These are phyloP conservation scores for Trichoderma asperellum DNA, from an alignment of 2,329 filamentous ascomycete genomes.

Conservation along the genomic window DNA sequence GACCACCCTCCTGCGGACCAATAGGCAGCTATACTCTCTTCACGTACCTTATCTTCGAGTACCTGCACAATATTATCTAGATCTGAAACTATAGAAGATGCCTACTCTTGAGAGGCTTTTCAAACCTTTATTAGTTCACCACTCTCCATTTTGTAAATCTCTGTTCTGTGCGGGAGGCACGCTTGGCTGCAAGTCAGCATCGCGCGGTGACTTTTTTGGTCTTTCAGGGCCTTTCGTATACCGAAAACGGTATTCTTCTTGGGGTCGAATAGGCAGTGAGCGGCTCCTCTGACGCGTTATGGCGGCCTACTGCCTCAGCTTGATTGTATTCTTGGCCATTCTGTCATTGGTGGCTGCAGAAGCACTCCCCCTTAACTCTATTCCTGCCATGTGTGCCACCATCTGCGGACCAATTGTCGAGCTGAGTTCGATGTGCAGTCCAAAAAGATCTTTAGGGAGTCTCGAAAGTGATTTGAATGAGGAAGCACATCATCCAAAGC, in stretches of 20 bases:
- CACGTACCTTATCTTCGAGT: neutral
- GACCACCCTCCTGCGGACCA: neutral
- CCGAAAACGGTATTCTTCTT: neutral
- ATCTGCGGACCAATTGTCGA: constrained; percentile 51
- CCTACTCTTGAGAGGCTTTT: too few relatives aligned
- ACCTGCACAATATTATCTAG: neutral
- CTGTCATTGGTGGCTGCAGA: constrained; percentile 38
- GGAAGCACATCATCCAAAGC: neutral
- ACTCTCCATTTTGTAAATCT: neutral
- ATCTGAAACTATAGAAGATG: neutral
- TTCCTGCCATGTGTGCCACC: constrained; percentile 46
- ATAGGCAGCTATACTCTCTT: neutral
- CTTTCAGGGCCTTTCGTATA: neutral
- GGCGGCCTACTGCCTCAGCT: constrained; percentile 35
- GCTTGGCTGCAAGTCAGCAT: neutral
- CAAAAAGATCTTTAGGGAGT: neutral
- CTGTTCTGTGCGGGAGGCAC: neutral
- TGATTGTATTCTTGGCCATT: constrained; percentile 40
- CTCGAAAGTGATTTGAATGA: neutral
- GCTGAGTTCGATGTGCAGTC: constrained; percentile 45
- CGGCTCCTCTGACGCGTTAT: constrained; percentile 32
- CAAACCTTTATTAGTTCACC: neutral
- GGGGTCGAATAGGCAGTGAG: neutral
- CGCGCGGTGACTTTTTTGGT: neutral
- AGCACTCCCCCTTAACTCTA: constrained; percentile 42